These are phyloP conservation scores for Auriscalpium microsporum DNA, from an alignment of 768 basidiomycete genomes.

Conservation along the genomic window DNA sequence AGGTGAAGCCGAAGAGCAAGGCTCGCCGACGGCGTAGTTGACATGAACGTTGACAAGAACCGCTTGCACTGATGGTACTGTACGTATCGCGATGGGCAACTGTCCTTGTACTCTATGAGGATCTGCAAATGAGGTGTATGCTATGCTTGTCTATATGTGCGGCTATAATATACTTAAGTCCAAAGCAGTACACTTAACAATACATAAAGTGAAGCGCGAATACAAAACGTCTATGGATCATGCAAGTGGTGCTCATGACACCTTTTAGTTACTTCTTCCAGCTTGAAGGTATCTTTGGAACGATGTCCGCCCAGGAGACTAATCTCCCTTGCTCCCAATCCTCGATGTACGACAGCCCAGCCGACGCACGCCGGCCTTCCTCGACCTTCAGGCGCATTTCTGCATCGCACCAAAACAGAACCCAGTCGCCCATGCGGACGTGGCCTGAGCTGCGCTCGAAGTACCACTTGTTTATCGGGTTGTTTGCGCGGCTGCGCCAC, in stretches of 20 bases:
- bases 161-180: background rate
- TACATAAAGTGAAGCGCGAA: background rate
- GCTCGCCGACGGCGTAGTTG: constrained; percentile 1
- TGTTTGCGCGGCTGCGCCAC: constrained; percentile 88
- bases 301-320: constrained; percentile 56
- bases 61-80: background rate
- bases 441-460: constrained; percentile 94
- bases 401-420: constrained; percentile 97
- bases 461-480: constrained; percentile 99
- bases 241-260: background rate
- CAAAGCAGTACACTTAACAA: background rate
- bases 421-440: constrained; percentile 77
- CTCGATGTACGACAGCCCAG: constrained; percentile 64
- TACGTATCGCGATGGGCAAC: background rate
- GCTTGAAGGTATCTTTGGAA: constrained; percentile 65
- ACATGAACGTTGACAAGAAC: background rate
- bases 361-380: constrained; percentile 53
- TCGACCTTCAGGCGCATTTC: constrained; percentile 75
- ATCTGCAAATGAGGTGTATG: background rate
- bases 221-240: background rate
- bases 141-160: background rate
- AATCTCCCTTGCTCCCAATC: constrained; percentile 71
- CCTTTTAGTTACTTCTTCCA: constrained; percentile 44
- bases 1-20: constrained; percentile 1
- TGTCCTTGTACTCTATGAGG: background rate